Base-by-base conservation (phyloP, 1,284 basidiomycete species). In the Tausonia pullulans region DNA sequence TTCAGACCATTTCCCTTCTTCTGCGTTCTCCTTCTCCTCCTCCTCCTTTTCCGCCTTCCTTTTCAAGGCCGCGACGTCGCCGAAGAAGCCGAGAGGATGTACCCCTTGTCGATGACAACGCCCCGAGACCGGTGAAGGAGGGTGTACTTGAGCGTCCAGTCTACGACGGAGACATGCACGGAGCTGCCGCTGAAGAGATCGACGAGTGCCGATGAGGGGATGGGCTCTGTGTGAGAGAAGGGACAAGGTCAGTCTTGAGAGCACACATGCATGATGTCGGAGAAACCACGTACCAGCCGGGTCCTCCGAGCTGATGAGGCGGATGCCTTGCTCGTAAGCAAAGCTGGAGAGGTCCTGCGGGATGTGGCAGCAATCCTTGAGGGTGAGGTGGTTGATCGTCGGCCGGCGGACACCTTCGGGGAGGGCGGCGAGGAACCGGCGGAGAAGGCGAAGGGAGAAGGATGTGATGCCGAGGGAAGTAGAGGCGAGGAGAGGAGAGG, bases 61-160 rank as follows among this genome's bases (percentile, higher is more conserved):
- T 14, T 52, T 52, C 51, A 6, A 52, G 14, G 51, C 51, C 14
- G 8, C 5, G 56, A 45, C 1, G 56, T 46, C 8, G 43, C 14
- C 0, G 57, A 58, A 8, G n/a, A 13, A 9, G 57, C 57, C 10
- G 57, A 13, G 45, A 6, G n/a, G 44, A 59, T 50, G 43, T 13
- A 64, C 62, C 62, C 62, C n/a, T 64, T 64, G 57, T 64, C 62
- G 44, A 64, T 49, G 27, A 64, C 13, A 16, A 64, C 51, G 44
- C 62, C 62, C 2, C 62, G 57, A 3, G 62, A 39, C 51, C 55
- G 53, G 58, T 64, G 62, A 5, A 64, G 51, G 52, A 64, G 53
- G 10, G 62, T 64, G 62, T 64, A 64, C 62, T 64, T 58, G 16
- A 59, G 52, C 16, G 44, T 40, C 52, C 52, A 62, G 16, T 62